These are phyloP conservation scores for Symbiodinium natans DNA, from an alignment of 73 alveolate species.

Conservation along the genomic window DNA sequence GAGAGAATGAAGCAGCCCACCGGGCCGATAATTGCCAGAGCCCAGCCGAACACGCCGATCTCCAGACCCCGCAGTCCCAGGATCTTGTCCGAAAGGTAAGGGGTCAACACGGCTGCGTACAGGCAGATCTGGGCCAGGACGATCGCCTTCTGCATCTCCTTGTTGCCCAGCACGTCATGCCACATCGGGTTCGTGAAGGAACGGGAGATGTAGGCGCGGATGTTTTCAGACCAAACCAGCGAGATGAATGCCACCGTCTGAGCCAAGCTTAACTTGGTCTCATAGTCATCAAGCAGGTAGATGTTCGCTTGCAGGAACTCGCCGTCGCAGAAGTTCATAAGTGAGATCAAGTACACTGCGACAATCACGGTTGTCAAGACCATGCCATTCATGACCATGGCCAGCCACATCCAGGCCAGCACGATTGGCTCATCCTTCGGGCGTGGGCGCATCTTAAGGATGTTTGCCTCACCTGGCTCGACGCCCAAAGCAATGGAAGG, in stretches of 20 bases:
- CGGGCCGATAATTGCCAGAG: conserved; percentile 47
- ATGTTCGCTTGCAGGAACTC: conserved; percentile 58
- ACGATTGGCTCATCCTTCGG: conserved; percentile 87
- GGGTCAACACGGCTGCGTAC: conserved; percentile 54
- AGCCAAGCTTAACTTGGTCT: conserved; percentile 9
- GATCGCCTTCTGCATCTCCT: conserved; percentile 63
- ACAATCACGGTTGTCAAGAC: conserved; percentile 56
- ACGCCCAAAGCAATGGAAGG: conserved; percentile 88
- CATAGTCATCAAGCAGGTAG: conserved; percentile 10
- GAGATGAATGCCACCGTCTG: conserved; percentile 84
- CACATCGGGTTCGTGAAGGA: conserved; percentile 81
- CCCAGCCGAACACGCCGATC: conserved; percentile 61
- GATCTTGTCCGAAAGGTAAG: conserved; percentile 57
- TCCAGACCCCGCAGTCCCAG: conserved; percentile 82
- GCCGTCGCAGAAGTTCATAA: conserved; percentile 57
- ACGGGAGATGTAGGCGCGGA: conserved; percentile 84
- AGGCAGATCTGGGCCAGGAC: conserved; percentile 82
- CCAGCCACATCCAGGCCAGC: conserved; percentile 85
- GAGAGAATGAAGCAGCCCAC: conserved; percentile 64
- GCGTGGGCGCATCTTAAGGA: conserved; percentile 87
- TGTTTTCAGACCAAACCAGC: conserved; percentile 66
- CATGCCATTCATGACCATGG: conserved; percentile 67
- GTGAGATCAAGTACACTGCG: conserved; percentile 66
- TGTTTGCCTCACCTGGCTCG: conserved; percentile 93
- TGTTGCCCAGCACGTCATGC: conserved; percentile 64